Evolutionary conservation across 495 filamentous ascomycete species (phyloP).

Genomic region (Schizothecium vesticola): DNA sequence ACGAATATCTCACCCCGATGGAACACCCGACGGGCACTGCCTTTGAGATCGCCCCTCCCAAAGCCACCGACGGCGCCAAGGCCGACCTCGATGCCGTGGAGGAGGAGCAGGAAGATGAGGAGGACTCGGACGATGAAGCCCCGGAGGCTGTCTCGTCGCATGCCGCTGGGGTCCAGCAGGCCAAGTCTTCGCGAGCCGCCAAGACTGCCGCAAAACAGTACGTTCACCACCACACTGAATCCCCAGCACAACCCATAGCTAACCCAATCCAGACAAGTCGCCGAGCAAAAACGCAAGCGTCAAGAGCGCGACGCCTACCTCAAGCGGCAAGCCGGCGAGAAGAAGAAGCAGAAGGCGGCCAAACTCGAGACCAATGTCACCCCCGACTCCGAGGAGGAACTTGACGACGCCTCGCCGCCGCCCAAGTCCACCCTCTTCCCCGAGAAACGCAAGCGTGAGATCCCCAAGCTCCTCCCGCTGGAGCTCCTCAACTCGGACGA

Average conservation of each 20-base stretch:
- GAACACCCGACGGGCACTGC: slow-evolving; percentile 27
- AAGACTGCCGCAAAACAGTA: slow-evolving; percentile 40
- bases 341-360: background rate
- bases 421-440: slow-evolving; percentile 3
- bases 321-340: slow-evolving; percentile 35
- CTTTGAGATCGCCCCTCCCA: slow-evolving; percentile 16
- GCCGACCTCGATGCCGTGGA: slow-evolving; percentile 29
- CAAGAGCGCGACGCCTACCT: slow-evolving; percentile 42
- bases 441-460: slow-evolving; percentile 26
- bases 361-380: background rate
- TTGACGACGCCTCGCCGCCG: slow-evolving; percentile 16
- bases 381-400: slow-evolving; percentile 28
- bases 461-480: slow-evolving; percentile 39
- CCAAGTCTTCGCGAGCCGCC: slow-evolving; percentile 33
- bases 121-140: slow-evolving; percentile 39
- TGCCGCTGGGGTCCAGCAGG: slow-evolving; percentile 28
- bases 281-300: slow-evolving; percentile 39
- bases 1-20: slow-evolving; percentile 30
- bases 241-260: slow-evolving; percentile 2
- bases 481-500: slow-evolving; percentile 44
- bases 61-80: slow-evolving; percentile 9
- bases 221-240: background rate
- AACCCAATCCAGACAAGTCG: slow-evolving; percentile 30
- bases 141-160: slow-evolving; percentile 43
- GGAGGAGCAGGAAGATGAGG: slow-evolving; percentile 31